Percentiles rank a stretch among this genome's conserved stretches.
Conservation (phyloP, 73 alveolate genomes). For the Paraurostyla sp. region DNA sequence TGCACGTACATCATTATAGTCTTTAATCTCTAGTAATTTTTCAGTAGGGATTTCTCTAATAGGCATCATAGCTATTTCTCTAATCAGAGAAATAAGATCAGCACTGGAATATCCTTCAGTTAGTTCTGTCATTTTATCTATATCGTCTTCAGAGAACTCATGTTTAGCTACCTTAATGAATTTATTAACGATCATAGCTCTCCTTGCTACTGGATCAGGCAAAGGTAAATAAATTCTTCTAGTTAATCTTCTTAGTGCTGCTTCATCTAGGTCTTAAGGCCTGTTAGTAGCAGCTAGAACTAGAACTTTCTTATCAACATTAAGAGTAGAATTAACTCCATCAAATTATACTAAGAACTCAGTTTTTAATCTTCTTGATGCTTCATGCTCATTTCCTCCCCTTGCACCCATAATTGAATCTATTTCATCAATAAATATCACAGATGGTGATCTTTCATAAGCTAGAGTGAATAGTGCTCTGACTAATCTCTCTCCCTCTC, state of each 20-base stretch:
- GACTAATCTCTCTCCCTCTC: conserved; percentile 88
- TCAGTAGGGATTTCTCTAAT: conserved; percentile 77
- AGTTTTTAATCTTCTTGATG: conserved; percentile 90
- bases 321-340: conserved; percentile 85
- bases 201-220: conserved; percentile 81
- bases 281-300: conserved; percentile 90
- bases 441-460: conserved; percentile 76
- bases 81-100: conserved; percentile 81
- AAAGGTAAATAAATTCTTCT: conserved; percentile 88
- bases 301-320: conserved; percentile 76
- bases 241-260: conserved; percentile 89
- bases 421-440: conserved; percentile 84
- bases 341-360: conserved; percentile 95
- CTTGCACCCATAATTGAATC: conserved; percentile 86
- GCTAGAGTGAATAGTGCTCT: conserved; percentile 81
- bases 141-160: conserved; percentile 71
- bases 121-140: conserved; percentile 67
- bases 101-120: conserved; percentile 89
- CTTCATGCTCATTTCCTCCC: conserved; percentile 85
- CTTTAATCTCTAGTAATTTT: conserved; percentile 26
- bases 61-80: conserved; percentile 91
- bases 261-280: conserved; percentile 89
- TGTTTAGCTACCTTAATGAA: conserved; percentile 54
- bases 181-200: conserved; percentile 72
- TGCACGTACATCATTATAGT: conserved; percentile 43